These are phyloP conservation scores for Spathaspora hagerdaliae DNA, from an alignment of 805 yeast genomes.

Conservation along the genomic window DNA sequence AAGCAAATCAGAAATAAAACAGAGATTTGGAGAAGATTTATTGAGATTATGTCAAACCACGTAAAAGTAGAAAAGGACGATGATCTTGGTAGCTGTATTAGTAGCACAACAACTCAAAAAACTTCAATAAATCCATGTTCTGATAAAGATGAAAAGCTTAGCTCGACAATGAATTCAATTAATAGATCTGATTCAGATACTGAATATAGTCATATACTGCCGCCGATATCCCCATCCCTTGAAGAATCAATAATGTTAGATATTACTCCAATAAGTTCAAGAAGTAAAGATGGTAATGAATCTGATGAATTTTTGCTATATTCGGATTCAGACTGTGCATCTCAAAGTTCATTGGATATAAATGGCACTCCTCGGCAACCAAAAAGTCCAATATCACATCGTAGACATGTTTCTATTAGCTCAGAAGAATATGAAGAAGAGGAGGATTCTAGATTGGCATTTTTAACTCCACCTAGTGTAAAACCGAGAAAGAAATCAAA, in stretches of 20 bases:
- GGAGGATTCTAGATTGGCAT: not conserved
- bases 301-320: slow-evolving; percentile 29
- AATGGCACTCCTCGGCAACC: not conserved
- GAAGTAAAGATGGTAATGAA: not conserved
- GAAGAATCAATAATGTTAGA: not conserved
- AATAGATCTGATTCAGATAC: not conserved
- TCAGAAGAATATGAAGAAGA: not conserved
- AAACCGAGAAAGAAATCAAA: slow-evolving; percentile 2
- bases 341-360: slow-evolving; percentile 25
- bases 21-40: too few relatives aligned
- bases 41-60: too few relatives aligned
- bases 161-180: not conserved
- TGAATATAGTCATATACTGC: not conserved
- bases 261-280: not conserved
- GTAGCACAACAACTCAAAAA: too few relatives aligned
- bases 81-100: too few relatives aligned
- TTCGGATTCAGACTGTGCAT: slow-evolving; percentile 33
- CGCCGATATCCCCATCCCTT: not conserved
- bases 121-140: too few relatives aligned
- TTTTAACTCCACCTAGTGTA: not conserved
- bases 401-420: slow-evolving; percentile 3
- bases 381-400: not conserved
- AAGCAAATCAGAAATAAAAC: too few relatives aligned
- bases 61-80: too few relatives aligned
- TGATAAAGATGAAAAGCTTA: too few relatives aligned